Percentiles rank a stretch among this genome's conserved stretches.
These are phyloP conservation scores for Prosopis cineraria DNA, from an alignment of 306 rosid species.

Conservation along the genomic window DNA sequence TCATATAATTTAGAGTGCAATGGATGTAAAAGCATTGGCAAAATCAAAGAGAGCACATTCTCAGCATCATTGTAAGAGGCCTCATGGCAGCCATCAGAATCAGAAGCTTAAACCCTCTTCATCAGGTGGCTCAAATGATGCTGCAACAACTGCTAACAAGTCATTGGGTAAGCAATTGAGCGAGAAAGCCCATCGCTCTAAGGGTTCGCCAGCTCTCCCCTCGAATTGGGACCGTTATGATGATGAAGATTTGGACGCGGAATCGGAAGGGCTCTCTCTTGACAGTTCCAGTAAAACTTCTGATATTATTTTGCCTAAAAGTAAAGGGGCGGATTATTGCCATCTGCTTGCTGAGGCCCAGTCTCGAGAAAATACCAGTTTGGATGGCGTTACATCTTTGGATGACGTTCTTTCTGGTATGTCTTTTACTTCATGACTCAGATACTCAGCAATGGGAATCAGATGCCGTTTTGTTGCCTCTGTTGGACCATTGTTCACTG, in stretches of 20 bases:
- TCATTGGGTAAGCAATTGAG: slow-evolving; percentile 46
- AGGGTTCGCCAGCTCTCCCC: slow-evolving; percentile 52
- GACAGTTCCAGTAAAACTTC: slow-evolving; percentile 32
- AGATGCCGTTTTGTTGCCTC: not conserved
- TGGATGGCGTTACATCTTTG: slow-evolving; percentile 47
- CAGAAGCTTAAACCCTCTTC: slow-evolving; percentile 53
- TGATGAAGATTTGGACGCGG: slow-evolving; percentile 47
- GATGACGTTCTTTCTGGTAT: slow-evolving; percentile 65
- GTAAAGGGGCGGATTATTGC: slow-evolving; percentile 82
- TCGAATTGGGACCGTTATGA: slow-evolving; percentile 83
- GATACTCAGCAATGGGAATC: not conserved
- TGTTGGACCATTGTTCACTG: not conserved
- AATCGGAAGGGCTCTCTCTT: slow-evolving; percentile 28
- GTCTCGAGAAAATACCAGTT: slow-evolving; percentile 40
- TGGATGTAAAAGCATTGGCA: slow-evolving; percentile 84
- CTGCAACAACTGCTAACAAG: slow-evolving; percentile 37
- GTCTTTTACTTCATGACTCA: slow-evolving; percentile 16
- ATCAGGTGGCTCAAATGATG: slow-evolving; percentile 35
- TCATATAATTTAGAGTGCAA: not conserved
- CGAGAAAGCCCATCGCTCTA: slow-evolving; percentile 42
- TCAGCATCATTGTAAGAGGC: slow-evolving; percentile 63
- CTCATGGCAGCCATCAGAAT: slow-evolving; percentile 35
- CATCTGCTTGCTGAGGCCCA: slow-evolving; percentile 75
- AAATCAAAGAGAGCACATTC: slow-evolving; percentile 89
- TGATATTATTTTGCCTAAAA: slow-evolving; percentile 59